Conservation (phyloP, 306 rosid species). For the Rosa multiflora region DNA sequence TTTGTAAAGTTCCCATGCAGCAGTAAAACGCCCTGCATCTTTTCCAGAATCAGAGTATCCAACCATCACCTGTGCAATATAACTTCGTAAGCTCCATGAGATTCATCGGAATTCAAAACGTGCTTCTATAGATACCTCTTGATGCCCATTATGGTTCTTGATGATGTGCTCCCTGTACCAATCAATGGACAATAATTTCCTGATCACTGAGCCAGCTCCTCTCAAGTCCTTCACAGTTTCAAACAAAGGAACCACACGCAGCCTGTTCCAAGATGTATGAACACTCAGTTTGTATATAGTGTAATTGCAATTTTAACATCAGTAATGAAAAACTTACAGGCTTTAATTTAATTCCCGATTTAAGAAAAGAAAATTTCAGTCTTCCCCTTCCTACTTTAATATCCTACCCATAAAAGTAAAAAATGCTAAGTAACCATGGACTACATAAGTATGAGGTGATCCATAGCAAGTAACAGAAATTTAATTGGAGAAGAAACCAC, state of each 20-base stretch:
- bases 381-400: background rate
- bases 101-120: conserved; percentile 15
- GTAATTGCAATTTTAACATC: background rate
- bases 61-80: conserved; percentile 79
- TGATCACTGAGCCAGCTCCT: conserved; percentile 84
- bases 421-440: background rate
- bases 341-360: background rate
- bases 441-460: background rate
- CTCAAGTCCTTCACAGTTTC: conserved; percentile 93
- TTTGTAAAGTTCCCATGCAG: conserved; percentile 97
- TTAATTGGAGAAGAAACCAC: background rate
- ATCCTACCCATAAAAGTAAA: background rate
- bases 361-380: background rate
- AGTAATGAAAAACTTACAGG: background rate
- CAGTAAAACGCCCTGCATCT: conserved; percentile 96
- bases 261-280: conserved; percentile 40
- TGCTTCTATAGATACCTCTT: conserved; percentile 60
- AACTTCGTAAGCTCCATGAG: conserved; percentile 22
- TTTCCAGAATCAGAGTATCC: conserved; percentile 97
- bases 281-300: conserved; percentile 13
- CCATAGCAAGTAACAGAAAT: background rate
- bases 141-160: conserved; percentile 76
- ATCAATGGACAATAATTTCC: conserved; percentile 75
- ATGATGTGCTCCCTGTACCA: conserved; percentile 83
- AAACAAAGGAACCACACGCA: conserved; percentile 94